Percentiles rank a stretch among this genome's conserved stretches.
Evolutionary conservation across 164 flowering plant genomes (phyloP).

Genomic region (Buxus sempervirens): DNA sequence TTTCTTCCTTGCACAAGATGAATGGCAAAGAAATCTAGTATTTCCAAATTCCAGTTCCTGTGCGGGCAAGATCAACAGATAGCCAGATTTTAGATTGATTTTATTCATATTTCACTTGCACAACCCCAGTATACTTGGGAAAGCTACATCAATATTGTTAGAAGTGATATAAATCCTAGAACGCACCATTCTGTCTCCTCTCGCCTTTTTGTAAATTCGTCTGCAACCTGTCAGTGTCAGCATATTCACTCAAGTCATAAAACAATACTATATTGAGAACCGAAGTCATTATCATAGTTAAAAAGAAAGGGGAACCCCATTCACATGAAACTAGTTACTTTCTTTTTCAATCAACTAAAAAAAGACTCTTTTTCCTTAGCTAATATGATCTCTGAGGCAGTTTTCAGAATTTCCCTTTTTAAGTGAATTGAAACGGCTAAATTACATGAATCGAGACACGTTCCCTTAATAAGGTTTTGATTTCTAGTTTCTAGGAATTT

Average conservation of each 20-base stretch:
- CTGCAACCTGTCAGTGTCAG: slow-evolving; percentile 67
- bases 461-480: no score
- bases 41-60: neutral
- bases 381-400: no score
- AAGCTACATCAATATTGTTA: neutral
- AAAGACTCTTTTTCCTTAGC: no score
- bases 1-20: neutral
- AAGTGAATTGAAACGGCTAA: no score
- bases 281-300: neutral
- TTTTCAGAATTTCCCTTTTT: no score
- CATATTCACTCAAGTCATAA: neutral
- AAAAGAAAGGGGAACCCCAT: no score
- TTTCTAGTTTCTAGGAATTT: no score
- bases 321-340: no score
- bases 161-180: neutral
- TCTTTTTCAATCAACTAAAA: no score
- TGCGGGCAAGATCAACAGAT: neutral
- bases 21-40: neutral
- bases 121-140: neutral
- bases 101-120: neutral
- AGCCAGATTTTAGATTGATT: slow-evolving; percentile 2
- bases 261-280: neutral
- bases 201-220: slow-evolving; percentile 85
- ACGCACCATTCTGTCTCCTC: slow-evolving; percentile 94
- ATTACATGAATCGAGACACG: no score